Percentiles rank a stretch among this genome's conserved stretches.
Evolutionary conservation across 2,329 filamentous ascomycete species (phyloP).

Genomic region (Cordyceps cateniannulata): DNA sequence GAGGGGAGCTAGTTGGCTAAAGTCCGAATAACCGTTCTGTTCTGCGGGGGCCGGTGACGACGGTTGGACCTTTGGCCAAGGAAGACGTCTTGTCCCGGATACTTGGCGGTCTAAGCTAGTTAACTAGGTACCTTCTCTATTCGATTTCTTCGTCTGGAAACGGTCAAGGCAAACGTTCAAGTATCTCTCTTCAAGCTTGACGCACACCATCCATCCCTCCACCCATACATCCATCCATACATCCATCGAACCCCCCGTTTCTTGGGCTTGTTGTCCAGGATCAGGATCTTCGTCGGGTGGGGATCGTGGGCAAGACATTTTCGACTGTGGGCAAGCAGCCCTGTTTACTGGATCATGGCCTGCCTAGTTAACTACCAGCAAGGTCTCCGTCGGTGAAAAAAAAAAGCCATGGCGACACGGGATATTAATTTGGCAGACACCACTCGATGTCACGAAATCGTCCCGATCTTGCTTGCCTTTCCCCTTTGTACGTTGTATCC

Average conservation of each 20-base stretch:
- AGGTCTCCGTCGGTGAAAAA: too few relatives aligned
- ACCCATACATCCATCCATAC: too few relatives aligned
- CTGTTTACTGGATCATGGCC: neutral
- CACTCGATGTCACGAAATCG: neutral
- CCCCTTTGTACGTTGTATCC: neutral
- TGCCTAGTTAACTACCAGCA: too few relatives aligned
- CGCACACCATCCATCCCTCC: neutral
- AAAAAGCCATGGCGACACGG: too few relatives aligned
- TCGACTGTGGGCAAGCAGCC: conserved; percentile 1
- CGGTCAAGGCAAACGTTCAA: neutral
- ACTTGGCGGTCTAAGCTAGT: too few relatives aligned
- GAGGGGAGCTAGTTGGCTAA: too few relatives aligned
- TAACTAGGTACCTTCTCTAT: neutral
- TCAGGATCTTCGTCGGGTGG: neutral
- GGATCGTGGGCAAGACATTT: neutral
- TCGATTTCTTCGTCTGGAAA: neutral
- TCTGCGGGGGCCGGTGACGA: neutral
- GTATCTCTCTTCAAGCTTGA: neutral
- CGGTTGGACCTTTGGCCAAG: neutral
- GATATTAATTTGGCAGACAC: neutral
- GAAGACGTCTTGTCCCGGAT: neutral
- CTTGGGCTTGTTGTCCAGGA: neutral
- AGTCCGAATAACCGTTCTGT: too few relatives aligned
- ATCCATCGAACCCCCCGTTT: too few relatives aligned
- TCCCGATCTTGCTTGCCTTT: neutral